Base-by-base conservation (phyloP, 768 basidiomycete species). In the Panellus pusillus region DNA sequence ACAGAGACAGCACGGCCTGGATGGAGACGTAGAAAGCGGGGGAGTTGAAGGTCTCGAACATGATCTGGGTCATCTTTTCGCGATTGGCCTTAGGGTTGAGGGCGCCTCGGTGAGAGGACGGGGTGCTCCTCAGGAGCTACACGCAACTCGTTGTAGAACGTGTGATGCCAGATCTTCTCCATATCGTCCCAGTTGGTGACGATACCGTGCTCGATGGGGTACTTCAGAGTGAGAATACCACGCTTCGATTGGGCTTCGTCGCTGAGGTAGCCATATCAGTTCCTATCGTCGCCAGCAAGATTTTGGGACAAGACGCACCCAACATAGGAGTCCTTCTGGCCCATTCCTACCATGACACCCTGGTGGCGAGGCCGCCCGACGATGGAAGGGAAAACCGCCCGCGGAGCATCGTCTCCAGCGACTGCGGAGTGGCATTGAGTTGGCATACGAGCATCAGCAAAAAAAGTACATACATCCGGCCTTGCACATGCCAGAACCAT, bases 291-390 rank as follows among this genome's bases (percentile, higher is more conserved):
- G 40, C 19, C 17, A 41, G 41, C 31, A 32, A 28, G 36, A 49
- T 3, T 29, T 24, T 24, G 24, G 6, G 24, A 6, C 24, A 12
- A 42, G 27, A 66, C 76, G 46, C 57, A 84, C 81, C 83, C 86
- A 55, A 87, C 84, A 72, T 87, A 87, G 52, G 84, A 86, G 74
- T 87, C 86, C 73, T 87, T 87, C 72, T 86, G 83, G 57, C 83
- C 83, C 84, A 87, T 86, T 58, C 86, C 85, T 62, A 87, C 83
- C 86, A 87, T 87, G 57, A 86, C 83, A 76, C 83, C 83, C 68
- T 83, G 80, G 72, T 87, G 84, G 64, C 84, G 81, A 57, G 86
- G 84, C 62, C 86, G 82, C 62, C 85, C 86, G 63, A 86, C 85
- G 65, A 87, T 86, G 32, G 86, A 86, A 27, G 86, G 86, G 74